Percentiles rank a stretch among this genome's conserved stretches.
Evolutionary conservation across 768 basidiomycete genomes (phyloP).

Genomic region (Boletus bicolor): DNA sequence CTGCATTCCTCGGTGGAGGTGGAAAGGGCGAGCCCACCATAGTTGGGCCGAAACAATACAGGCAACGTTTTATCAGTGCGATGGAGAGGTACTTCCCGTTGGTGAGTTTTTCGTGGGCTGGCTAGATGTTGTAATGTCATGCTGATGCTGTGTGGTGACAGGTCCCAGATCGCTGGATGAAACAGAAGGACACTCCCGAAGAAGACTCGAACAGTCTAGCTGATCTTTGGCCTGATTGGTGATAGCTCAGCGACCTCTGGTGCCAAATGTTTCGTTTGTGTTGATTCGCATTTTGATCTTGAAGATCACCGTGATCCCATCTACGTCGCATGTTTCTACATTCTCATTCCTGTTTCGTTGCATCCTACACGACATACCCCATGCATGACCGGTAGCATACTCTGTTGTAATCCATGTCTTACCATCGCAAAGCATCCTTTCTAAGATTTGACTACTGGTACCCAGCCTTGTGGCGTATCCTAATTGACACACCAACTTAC

Average conservation of each 20-base stretch:
- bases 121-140: not conserved
- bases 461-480: conserved; percentile 1
- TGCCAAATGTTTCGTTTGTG: not conserved
- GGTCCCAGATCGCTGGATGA: conserved; percentile 93
- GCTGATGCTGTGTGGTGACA: conserved; percentile 27
- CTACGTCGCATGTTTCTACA: not conserved
- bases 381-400: conserved; percentile 27
- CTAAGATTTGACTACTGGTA: not conserved
- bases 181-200: conserved; percentile 73
- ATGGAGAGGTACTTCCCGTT: conserved; percentile 90
- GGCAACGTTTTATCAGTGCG: conserved; percentile 79
- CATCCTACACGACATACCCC: conserved; percentile 20
- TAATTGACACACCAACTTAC: not conserved
- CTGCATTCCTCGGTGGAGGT: conserved; percentile 79
- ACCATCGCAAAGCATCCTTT: not conserved
- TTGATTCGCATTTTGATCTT: conserved; percentile 2
- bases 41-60: conserved; percentile 93
- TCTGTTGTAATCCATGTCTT: conserved; percentile 22
- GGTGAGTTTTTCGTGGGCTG: conserved; percentile 40
- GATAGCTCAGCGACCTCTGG: not conserved
- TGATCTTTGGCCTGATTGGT: conserved; percentile 69
- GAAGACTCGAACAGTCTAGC: conserved; percentile 59
- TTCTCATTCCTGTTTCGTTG: conserved; percentile 12
- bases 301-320: not conserved
- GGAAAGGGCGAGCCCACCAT: conserved; percentile 93